Evolutionary conservation across 495 filamentous ascomycete genomes (phyloP).

Genomic region (Penicillium herquei): DNA sequence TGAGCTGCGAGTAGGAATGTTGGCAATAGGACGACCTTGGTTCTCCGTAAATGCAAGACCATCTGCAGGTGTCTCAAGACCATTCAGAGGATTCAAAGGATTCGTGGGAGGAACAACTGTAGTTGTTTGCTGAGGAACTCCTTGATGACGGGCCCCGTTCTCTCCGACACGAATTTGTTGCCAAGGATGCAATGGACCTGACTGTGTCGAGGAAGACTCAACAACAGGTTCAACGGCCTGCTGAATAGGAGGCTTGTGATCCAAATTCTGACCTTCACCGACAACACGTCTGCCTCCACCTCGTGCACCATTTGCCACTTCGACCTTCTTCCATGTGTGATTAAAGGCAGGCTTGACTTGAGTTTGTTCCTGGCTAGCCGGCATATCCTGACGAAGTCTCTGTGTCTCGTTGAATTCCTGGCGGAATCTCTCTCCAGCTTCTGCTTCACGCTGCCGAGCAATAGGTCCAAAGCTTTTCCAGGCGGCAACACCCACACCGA

Average conservation of each 20-base stretch:
- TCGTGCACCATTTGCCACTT: not conserved
- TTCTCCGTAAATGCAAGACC: constrained; percentile 37
- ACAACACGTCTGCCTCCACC: not conserved
- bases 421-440: constrained; percentile 37
- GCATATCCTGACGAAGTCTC: not conserved
- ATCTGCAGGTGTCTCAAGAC: constrained; percentile 36
- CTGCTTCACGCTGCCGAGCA: constrained; percentile 42
- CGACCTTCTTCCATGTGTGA: not conserved
- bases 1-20: constrained; percentile 52
- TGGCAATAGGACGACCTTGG: constrained; percentile 35
- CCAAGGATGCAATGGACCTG: constrained; percentile 36
- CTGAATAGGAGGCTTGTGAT: not conserved
- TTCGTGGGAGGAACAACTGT: not conserved
- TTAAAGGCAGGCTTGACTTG: not conserved
- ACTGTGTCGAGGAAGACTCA: not conserved
- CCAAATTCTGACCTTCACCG: no score
- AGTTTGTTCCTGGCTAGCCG: not conserved
- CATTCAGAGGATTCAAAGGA: constrained; percentile 32
- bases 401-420: constrained; percentile 54
- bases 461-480: constrained; percentile 52
- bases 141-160: not conserved
- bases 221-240: not conserved
- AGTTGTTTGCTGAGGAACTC: not conserved
- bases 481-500: constrained; percentile 25
- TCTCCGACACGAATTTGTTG: constrained; percentile 53